Percentiles rank a stretch among this genome's conserved stretches.
phyloP scores from a whole-genome alignment of 78 protist genomes.

The Creolimax fragrantissima region DNA sequence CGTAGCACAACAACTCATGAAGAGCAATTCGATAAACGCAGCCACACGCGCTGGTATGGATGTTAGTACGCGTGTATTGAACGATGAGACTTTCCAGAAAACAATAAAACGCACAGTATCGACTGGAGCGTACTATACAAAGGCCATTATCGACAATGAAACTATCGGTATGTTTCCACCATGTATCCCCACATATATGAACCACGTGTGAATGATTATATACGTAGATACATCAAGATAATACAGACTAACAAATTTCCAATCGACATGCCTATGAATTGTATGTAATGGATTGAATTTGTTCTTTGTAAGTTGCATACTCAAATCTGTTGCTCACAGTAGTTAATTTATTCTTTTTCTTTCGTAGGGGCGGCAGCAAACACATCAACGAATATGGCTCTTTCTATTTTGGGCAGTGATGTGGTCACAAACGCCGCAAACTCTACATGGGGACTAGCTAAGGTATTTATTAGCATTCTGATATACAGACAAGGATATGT shows the following conservation, averaged over 20 bases:
- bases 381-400: background rate
- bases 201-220: too few relatives aligned
- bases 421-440: background rate
- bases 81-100: background rate
- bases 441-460: background rate
- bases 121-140: background rate
- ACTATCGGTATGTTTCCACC: background rate
- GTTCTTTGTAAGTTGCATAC: too few relatives aligned
- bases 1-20: background rate
- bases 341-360: too few relatives aligned
- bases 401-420: background rate
- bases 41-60: background rate
- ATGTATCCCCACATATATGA: background rate
- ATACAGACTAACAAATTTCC: too few relatives aligned
- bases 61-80: background rate
- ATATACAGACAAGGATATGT: too few relatives aligned
- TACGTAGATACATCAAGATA: too few relatives aligned
- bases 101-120: background rate
- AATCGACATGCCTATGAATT: too few relatives aligned
- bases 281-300: too few relatives aligned
- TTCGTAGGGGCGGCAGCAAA: background rate
- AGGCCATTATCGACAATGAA: background rate
- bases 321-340: too few relatives aligned
- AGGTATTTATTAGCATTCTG: too few relatives aligned
- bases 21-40: background rate